Conservation (phyloP, 805 yeast species). For the Kodamaea hsintzibuensis region DNA sequence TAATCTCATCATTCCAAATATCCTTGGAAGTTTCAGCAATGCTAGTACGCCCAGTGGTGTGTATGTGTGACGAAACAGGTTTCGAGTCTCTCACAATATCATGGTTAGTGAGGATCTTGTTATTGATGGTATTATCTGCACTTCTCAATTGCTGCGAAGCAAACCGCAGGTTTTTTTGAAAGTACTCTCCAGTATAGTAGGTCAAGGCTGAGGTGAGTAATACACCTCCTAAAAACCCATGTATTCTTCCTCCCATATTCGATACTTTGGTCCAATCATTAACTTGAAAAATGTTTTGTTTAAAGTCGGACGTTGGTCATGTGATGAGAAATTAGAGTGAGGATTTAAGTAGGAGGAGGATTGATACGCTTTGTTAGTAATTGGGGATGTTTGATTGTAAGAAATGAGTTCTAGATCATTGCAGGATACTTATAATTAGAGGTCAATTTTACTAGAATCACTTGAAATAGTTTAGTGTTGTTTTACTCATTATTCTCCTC, state of each 20-base stretch:
- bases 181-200: constrained; percentile 59
- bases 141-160: constrained; percentile 49
- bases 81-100: constrained; percentile 45
- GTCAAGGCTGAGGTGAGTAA: constrained; percentile 62
- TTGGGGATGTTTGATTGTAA: too few relatives aligned
- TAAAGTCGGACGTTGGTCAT: background rate
- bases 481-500: too few relatives aligned
- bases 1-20: constrained; percentile 76
- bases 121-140: constrained; percentile 51
- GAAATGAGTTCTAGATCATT: too few relatives aligned
- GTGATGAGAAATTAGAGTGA: too few relatives aligned
- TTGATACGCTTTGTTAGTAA: too few relatives aligned
- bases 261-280: constrained; percentile 2
- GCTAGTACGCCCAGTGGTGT: constrained; percentile 33
- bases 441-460: too few relatives aligned
- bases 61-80: constrained; percentile 37
- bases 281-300: background rate
- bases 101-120: constrained; percentile 51
- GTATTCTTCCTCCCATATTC: constrained; percentile 34
- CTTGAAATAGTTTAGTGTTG: too few relatives aligned
- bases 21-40: constrained; percentile 67
- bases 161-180: constrained; percentile 47
- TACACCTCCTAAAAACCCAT: constrained; percentile 51
- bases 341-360: too few relatives aligned
- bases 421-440: too few relatives aligned